Base-by-base conservation (phyloP, 371 early-diverging fungal genomes). In the Mortierella sp. region DNA sequence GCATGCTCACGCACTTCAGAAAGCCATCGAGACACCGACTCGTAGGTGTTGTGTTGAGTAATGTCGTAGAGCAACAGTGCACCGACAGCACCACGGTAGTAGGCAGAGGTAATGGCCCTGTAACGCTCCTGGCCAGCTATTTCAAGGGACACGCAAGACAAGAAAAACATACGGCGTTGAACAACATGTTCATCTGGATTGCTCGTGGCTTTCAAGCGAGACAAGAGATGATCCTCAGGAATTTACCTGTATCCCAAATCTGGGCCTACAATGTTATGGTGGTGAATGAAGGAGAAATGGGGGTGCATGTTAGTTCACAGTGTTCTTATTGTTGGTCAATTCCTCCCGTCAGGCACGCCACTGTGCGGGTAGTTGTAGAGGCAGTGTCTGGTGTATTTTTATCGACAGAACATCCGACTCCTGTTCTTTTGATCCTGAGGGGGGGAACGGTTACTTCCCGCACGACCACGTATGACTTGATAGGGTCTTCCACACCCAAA, bases 211-310 rank as follows among this genome's bases (percentile, higher is more conserved):
- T n/a, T n/a, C n/a, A n/a, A n/a, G n/a, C n/a, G n/a, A n/a, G n/a
- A n/a, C n/a, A n/a, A n/a, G n/a, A n/a, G n/a, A n/a, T n/a, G n/a
- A n/a, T n/a, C n/a, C n/a, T n/a, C n/a, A n/a, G n/a, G n/a, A n/a
- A n/a, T n/a, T n/a, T 61, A 68, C 68, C 87, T 31, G 95, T 95
- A 74, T 96, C 96, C 96, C 95, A 96, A 46, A 96, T 89, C 79
- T 95, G 94, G 54, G 94, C 88, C 81, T 93, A 73, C 9, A 43
- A 23, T n/a, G n/a, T n/a, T n/a, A n/a, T n/a, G n/a, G n/a, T 34
- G 21, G 6, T 16, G 28, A 9, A 28, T 8, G 45, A 27, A 21
- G 1, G 19, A 52, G n/a, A 12, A 47, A 58, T 31, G 34, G 47
- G 7, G n/a, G 47, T 18, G 34, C 46, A 34, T 34, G 10, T 4